Conservation (phyloP, 352 stramenopile species). For the Globisporangium iwayamae region DNA sequence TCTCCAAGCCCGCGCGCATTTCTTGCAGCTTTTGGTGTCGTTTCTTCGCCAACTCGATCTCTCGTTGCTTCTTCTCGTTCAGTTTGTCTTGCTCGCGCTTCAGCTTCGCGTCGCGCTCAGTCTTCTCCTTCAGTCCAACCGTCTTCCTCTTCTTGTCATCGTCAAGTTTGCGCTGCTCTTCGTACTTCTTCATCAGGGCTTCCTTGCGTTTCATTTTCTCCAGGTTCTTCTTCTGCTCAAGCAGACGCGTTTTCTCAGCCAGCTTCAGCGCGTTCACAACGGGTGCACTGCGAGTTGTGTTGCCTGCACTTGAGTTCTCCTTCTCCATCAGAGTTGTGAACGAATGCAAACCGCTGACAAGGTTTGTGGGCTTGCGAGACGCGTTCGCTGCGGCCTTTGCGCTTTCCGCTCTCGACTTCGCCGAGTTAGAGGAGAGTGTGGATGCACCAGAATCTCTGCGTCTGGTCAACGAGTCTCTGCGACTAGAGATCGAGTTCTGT, state of each 20-base stretch:
- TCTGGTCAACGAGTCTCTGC: slow-evolving; percentile 7
- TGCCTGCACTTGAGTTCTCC: slow-evolving; percentile 27
- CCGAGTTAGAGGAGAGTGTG: slow-evolving; percentile 49
- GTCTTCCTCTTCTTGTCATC: slow-evolving; percentile 66
- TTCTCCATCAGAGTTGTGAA: slow-evolving; percentile 71
- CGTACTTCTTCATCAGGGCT: slow-evolving; percentile 62
- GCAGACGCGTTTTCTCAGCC: slow-evolving; percentile 56
- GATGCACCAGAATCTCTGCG: slow-evolving; percentile 48
- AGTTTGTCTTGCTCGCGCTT: slow-evolving; percentile 52
- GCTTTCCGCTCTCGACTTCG: slow-evolving; percentile 23
- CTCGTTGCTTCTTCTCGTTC: slow-evolving; percentile 56
- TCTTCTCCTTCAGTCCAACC: slow-evolving; percentile 53
- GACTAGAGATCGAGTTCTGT: slow-evolving; percentile 10
- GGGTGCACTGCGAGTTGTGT: slow-evolving; percentile 34
- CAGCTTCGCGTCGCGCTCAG: slow-evolving; percentile 46
- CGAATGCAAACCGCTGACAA: slow-evolving; percentile 71
- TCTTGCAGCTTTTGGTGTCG: slow-evolving; percentile 62
- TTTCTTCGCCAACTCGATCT: slow-evolving; percentile 57
- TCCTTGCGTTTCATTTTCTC: slow-evolving; percentile 66
- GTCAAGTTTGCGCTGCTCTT: slow-evolving; percentile 60
- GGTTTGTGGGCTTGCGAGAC: slow-evolving; percentile 47
- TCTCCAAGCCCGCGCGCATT: slow-evolving; percentile 65
- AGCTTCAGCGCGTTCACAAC: slow-evolving; percentile 70
- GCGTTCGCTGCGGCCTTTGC: slow-evolving; percentile 3
- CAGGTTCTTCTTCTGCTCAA: slow-evolving; percentile 64